Conservation (phyloP, 768 basidiomycete species). For the Rhizopogon rudus region DNA sequence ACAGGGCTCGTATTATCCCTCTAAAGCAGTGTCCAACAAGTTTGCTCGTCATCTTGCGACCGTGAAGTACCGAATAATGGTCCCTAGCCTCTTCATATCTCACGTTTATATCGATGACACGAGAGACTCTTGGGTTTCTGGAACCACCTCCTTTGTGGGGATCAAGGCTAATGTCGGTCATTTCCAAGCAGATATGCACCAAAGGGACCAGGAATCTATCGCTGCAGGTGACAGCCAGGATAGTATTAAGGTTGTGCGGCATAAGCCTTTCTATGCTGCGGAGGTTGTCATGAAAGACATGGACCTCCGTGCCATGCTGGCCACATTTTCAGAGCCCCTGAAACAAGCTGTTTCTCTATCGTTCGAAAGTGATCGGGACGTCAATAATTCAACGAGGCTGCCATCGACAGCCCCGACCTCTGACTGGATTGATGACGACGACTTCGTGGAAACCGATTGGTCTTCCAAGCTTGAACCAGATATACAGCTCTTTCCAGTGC, state of each 20-base stretch:
- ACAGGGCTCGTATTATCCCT: constrained; percentile 79
- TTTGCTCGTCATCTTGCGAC: constrained; percentile 86
- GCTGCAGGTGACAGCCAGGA: constrained; percentile 52
- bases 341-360: constrained; percentile 54
- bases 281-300: constrained; percentile 77
- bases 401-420: constrained; percentile 35
- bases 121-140: constrained; percentile 74
- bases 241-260: constrained; percentile 55
- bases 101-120: constrained; percentile 85
- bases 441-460: constrained; percentile 81
- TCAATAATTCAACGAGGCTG: constrained; percentile 26
- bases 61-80: constrained; percentile 80
- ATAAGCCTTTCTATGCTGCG: constrained; percentile 85
- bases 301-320: constrained; percentile 74
- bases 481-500: constrained; percentile 66
- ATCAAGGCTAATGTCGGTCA: constrained; percentile 79
- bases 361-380: constrained; percentile 39
- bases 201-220: constrained; percentile 76
- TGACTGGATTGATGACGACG: constrained; percentile 71
- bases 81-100: constrained; percentile 76
- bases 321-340: constrained; percentile 68
- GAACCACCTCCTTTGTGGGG: constrained; percentile 76
- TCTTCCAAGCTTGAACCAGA: constrained; percentile 45
- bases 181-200: constrained; percentile 89
- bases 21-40: constrained; percentile 72